phyloP scores from a whole-genome alignment of 176 grass and related monocot species.

The Calamus simplicifolius region DNA sequence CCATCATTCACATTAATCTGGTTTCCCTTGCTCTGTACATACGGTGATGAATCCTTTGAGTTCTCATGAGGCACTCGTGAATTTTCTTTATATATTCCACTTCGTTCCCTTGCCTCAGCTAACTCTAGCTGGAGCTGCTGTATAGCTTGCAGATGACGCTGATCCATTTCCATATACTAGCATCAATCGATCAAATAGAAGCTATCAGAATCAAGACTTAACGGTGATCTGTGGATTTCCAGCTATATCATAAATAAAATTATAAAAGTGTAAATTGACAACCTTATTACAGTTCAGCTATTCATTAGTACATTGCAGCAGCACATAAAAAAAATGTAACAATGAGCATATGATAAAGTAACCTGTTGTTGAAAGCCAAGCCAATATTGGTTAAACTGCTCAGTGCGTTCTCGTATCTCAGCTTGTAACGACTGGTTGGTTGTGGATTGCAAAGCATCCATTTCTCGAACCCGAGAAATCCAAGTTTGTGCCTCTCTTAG shows the following conservation, averaged over 20 bases:
- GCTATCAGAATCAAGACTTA: neutral
- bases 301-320: too few species aligned
- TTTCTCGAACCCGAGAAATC: slow-evolving; percentile 85
- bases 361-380: slow-evolving; percentile 77
- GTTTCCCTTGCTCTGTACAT: slow-evolving; percentile 53
- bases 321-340: too few species aligned
- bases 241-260: neutral
- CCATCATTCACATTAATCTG: slow-evolving; percentile 51
- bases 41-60: slow-evolving; percentile 41
- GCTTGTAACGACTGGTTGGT: slow-evolving; percentile 62
- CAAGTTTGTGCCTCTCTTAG: slow-evolving; percentile 92
- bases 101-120: slow-evolving; percentile 45
- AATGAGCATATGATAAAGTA: neutral
- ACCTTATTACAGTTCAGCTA: too few species aligned
- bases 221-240: neutral
- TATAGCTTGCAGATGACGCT: slow-evolving; percentile 62
- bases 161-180: slow-evolving; percentile 89
- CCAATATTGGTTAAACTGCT: slow-evolving; percentile 97
- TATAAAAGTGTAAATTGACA: too few species aligned
- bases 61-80: slow-evolving; percentile 50
- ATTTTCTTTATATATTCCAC: slow-evolving; percentile 59
- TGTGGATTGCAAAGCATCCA: slow-evolving; percentile 75
- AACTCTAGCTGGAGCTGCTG: slow-evolving; percentile 89
- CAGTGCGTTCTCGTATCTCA: slow-evolving; percentile 79
- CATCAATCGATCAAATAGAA: slow-evolving; percentile 5